phyloP scores from a whole-genome alignment of 495 filamentous ascomycete species.

The Penicillium pulvis region DNA sequence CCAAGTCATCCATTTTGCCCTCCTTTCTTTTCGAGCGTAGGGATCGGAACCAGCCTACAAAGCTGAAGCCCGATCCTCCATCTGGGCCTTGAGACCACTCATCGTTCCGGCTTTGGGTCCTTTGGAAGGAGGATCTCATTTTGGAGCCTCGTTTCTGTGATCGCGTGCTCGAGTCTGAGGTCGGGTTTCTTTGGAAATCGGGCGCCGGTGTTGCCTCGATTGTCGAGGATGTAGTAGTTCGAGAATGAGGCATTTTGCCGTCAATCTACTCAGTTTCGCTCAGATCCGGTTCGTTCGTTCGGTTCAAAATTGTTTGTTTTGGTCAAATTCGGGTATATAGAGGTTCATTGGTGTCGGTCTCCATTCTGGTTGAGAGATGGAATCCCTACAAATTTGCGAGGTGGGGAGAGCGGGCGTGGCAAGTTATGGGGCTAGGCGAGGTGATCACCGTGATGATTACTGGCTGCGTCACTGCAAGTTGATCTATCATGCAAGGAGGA shows the following conservation, averaged over 20 bases:
- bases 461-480: constrained; percentile 4
- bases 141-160: background rate
- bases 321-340: background rate
- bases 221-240: background rate
- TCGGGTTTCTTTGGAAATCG: background rate
- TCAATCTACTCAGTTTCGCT: background rate
- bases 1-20: background rate
- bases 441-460: constrained; percentile 1
- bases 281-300: background rate
- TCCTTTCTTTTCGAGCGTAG: constrained; percentile 3
- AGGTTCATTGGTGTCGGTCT: background rate
- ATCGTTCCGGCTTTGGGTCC: background rate
- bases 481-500: constrained; percentile 8
- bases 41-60: background rate
- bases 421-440: constrained; percentile 7
- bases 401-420: background rate
- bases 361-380: background rate
- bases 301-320: background rate
- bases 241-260: constrained; percentile 3
- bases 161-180: background rate
- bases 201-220: background rate
- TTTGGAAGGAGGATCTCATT: constrained; percentile 5
- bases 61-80: background rate
- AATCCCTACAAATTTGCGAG: background rate
- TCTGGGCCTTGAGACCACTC: background rate